These are phyloP conservation scores for Apium graveolens DNA, from an alignment of 129 eudicot genomes.

Conservation along the genomic window DNA sequence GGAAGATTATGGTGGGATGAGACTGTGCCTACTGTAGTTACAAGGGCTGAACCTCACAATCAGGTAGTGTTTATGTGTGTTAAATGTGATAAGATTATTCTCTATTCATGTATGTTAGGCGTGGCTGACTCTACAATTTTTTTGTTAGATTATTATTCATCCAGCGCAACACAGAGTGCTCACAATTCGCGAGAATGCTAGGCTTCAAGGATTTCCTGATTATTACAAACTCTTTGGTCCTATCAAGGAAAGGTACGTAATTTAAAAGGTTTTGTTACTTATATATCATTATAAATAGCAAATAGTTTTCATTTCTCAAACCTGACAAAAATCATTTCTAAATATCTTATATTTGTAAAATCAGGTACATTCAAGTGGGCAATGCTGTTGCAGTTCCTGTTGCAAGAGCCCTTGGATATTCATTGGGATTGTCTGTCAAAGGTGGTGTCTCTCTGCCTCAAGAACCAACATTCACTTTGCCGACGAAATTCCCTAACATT, in stretches of 20 bases:
- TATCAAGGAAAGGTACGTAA: slow-evolving; percentile 55
- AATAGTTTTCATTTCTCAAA: not conserved
- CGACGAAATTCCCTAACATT: not conserved
- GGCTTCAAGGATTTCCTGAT: slow-evolving; percentile 83
- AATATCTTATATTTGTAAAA: not conserved
- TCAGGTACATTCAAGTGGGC: slow-evolving; percentile 8
- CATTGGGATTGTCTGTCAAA: not conserved
- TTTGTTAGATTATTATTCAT: slow-evolving; percentile 44
- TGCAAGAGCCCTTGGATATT: not conserved
- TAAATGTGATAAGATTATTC: not conserved
- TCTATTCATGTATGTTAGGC: not conserved
- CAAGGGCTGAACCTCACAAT: slow-evolving; percentile 84
- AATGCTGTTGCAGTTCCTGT: slow-evolving; percentile 2
- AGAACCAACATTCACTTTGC: not conserved
- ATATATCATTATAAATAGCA: not conserved
- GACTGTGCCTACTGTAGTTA: slow-evolving; percentile 80
- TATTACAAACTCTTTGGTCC: slow-evolving; percentile 60
- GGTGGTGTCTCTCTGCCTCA: not conserved
- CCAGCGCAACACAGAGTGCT: slow-evolving; percentile 59
- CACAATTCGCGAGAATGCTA: slow-evolving; percentile 57
- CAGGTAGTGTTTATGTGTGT: slow-evolving; percentile 25
- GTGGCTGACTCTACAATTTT: not conserved
- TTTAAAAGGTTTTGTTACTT: not conserved
- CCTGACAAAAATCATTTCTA: not conserved
- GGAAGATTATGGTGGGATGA: slow-evolving; percentile 93